Conservation (phyloP, 2,329 filamentous ascomycete species). For the Colletotrichum limetticola region DNA sequence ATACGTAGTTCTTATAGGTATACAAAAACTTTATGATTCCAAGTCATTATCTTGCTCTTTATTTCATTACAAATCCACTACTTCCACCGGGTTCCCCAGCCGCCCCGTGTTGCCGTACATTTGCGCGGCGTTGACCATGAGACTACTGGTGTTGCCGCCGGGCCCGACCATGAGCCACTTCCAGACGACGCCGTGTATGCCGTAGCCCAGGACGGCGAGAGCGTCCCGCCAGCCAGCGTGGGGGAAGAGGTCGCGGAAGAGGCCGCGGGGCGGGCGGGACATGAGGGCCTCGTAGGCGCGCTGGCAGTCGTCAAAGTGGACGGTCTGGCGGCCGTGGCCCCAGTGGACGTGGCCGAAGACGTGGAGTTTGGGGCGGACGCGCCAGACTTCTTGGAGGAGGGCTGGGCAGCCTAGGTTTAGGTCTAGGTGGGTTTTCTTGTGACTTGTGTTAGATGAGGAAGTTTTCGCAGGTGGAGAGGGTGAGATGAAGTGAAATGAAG, state of each 20-base stretch:
- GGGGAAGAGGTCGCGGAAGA: conserved; percentile 58
- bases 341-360: conserved; percentile 89
- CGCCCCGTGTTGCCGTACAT: conserved; percentile 64
- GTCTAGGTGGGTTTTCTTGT: conserved; percentile 73
- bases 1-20: neutral
- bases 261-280: conserved; percentile 53
- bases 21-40: neutral
- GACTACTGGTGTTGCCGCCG: conserved; percentile 57
- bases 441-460: neutral
- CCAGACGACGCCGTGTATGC: conserved; percentile 60
- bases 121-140: conserved; percentile 69
- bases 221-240: conserved; percentile 58
- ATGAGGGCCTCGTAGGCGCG: conserved; percentile 75
- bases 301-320: conserved; percentile 82
- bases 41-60: neutral
- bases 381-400: conserved; percentile 78
- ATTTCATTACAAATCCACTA: conserved; percentile 46
- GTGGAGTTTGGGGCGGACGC: conserved; percentile 79
- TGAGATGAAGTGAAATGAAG: too few relatives aligned
- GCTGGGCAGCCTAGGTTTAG: conserved; percentile 76
- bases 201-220: conserved; percentile 55
- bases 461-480: too few relatives aligned
- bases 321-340: conserved; percentile 74
- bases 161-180: conserved; percentile 67
- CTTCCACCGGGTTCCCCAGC: conserved; percentile 51